Evolutionary conservation across 2,329 filamentous ascomycete genomes (phyloP), one percentile per base, ranked within the genome.

Genomic region (Sclerotinia spermophila): DNA sequence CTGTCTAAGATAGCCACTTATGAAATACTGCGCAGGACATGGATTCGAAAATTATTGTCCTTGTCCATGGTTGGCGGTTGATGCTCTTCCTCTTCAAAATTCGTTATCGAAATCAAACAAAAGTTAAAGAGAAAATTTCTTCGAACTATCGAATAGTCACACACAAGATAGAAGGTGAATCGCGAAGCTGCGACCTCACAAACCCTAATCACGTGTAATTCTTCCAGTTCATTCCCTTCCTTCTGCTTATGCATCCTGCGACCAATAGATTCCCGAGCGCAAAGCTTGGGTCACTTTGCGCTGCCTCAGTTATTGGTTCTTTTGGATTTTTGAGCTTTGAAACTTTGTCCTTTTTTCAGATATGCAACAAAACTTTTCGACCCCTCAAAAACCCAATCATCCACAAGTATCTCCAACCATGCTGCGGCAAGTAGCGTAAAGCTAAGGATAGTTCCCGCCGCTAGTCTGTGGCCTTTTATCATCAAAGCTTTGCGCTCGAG

Each of bases 291-390:
- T 19, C 44, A 17, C 13, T 51, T 51, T 65, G 44, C 61, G 61
- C 61, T 65, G 24, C 33, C 33, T 1, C 15, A 40, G 15, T 19
- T 13, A 51, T 27, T 65, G 61, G 33, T 38, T 2, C 2, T 24
- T 48, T 40, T 13, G 24, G 1, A 5, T 38, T 65, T 38, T 10
- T 51, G 33, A 11, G n/a, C 3, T 7, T 45, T 64, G 30, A 48
- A 48, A 44, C 45, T 35, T 24, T 8, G 21, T 64, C 21, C 17
- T 24, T 38, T 35, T 35, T 33, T 35, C 42, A 64, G 61, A 64
- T 35, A 8, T 64, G 61, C 61, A 64, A 64, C 60, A 44, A 51
- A 64, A 38, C 10, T 48, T 51, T n/a, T 38, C 61, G 38, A 27
- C 24, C 8, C 44, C 17, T 33, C 24, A 38, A 30, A 30, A 15